Percentiles rank a stretch among this genome's conserved stretches.
Evolutionary conservation across 352 stramenopile genomes (phyloP).

Genomic region (Phytophthora syringae): DNA sequence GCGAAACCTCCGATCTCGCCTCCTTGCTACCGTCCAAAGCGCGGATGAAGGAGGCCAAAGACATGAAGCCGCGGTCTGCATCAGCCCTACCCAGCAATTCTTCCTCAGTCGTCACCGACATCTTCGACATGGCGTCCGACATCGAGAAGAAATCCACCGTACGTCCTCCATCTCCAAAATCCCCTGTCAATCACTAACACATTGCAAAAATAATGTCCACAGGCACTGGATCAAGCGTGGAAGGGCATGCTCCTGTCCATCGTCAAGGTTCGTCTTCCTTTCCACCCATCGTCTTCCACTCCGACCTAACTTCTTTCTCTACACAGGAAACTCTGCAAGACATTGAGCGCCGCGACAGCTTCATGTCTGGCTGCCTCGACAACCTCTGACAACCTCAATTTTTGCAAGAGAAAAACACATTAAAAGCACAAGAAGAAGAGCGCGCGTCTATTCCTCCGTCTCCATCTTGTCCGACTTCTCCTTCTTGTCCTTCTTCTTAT

Average conservation of each 20-base stretch:
- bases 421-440: not conserved
- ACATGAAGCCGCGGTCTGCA: slow-evolving; percentile 14
- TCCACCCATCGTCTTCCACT: not conserved
- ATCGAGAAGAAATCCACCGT: slow-evolving; percentile 64
- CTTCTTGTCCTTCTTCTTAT: slow-evolving; percentile 34
- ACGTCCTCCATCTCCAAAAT: slow-evolving; percentile 1
- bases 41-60: slow-evolving; percentile 34
- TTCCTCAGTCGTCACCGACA: slow-evolving; percentile 43
- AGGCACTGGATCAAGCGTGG: slow-evolving; percentile 72
- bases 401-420: slow-evolving; percentile 18
- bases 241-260: slow-evolving; percentile 53
- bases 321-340: slow-evolving; percentile 72
- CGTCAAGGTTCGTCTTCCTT: slow-evolving; percentile 46
- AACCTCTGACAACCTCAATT: slow-evolving; percentile 42
- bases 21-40: slow-evolving; percentile 15
- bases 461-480: slow-evolving; percentile 39
- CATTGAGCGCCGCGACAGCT: slow-evolving; percentile 68
- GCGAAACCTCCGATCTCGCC: slow-evolving; percentile 16
- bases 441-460: slow-evolving; percentile 49
- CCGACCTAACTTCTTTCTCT: not conserved
- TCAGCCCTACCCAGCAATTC: slow-evolving; percentile 12
- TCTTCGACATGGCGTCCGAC: slow-evolving; percentile 52
- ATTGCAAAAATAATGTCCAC: not conserved
- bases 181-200: slow-evolving; percentile 7
- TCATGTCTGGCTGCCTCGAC: slow-evolving; percentile 72